phyloP scores from a whole-genome alignment of 805 yeast species.

The Myxozyma melibiosi region DNA sequence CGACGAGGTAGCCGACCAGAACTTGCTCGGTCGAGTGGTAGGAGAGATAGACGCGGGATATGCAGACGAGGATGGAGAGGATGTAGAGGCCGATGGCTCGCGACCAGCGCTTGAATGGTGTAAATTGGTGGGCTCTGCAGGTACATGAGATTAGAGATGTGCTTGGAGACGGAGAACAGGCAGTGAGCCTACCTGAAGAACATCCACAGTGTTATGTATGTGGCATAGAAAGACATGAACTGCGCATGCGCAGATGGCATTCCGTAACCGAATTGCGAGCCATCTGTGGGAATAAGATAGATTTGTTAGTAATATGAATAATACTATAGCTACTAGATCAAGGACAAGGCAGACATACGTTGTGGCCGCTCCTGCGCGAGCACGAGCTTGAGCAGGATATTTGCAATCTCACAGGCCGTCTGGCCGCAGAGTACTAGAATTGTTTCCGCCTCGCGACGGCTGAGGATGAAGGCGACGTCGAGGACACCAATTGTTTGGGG shows the following conservation, averaged over 20 bases:
- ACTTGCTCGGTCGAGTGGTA: constrained; percentile 81
- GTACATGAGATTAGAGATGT: background rate
- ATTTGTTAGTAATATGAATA: background rate
- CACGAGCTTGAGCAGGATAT: constrained; percentile 64
- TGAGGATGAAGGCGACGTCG: constrained; percentile 78
- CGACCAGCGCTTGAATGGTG: constrained; percentile 36
- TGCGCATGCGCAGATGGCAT: constrained; percentile 98
- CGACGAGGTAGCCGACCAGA: constrained; percentile 66
- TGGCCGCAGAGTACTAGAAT: constrained; percentile 85
- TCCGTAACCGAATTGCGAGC: constrained; percentile 63
- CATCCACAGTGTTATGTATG: constrained; percentile 43
- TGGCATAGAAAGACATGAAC: constrained; percentile 81
- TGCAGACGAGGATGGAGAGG: constrained; percentile 43
- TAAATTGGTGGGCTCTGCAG: constrained; percentile 38
- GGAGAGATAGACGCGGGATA: constrained; percentile 56
- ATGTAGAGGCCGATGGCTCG: constrained; percentile 34
- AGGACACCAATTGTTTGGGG: constrained; percentile 80
- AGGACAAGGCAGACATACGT: constrained; percentile 11
- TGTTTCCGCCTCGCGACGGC: constrained; percentile 83
- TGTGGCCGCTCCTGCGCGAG: constrained; percentile 76
- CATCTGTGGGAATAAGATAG: too few relatives aligned
- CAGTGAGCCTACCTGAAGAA: constrained; percentile 19
- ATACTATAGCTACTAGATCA: background rate
- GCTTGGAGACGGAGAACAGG: background rate
- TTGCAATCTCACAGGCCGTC: constrained; percentile 70